Conservation (phyloP, 768 basidiomycete species). For the Megacollybia marginata region DNA sequence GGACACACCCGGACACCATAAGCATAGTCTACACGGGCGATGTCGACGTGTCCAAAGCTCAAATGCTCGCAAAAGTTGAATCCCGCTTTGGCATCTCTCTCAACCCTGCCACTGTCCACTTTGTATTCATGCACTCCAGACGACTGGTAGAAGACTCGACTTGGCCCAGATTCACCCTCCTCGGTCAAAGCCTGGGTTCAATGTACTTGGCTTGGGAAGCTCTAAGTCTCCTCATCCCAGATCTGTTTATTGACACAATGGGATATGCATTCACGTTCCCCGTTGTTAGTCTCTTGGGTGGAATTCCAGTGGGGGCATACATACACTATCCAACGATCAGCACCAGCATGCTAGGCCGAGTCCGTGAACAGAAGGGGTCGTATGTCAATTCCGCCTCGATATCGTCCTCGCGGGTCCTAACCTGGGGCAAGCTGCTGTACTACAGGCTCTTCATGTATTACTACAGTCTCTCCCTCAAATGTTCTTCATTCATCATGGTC, state of each 20-base stretch:
- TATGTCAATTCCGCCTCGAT: conserved; percentile 58
- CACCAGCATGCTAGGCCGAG: conserved; percentile 85
- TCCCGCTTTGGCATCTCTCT: conserved; percentile 80
- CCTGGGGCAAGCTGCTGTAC: conserved; percentile 64
- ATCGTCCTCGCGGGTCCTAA: conserved; percentile 48
- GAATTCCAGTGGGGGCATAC: conserved; percentile 79
- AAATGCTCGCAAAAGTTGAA: conserved; percentile 77
- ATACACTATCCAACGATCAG: conserved; percentile 97
- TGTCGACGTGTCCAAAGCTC: conserved; percentile 65
- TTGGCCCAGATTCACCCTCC: conserved; percentile 87
- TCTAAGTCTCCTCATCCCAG: conserved; percentile 70
- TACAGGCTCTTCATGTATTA: conserved; percentile 83
- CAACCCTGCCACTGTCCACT: conserved; percentile 57
- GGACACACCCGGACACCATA: conserved; percentile 50
- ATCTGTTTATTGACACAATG: conserved; percentile 96
- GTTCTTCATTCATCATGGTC: conserved; percentile 78
- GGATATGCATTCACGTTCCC: conserved; percentile 95
- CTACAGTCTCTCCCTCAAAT: conserved; percentile 69
- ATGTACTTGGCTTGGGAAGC: conserved; percentile 82
- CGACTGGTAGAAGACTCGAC: conserved; percentile 69
- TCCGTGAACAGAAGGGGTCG: conserved; percentile 46
- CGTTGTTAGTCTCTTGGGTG: conserved; percentile 53
- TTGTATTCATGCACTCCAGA: conserved; percentile 73
- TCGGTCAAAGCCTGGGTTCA: conserved; percentile 88
- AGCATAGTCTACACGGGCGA: conserved; percentile 90